These are phyloP conservation scores for Helichrysum umbraculigerum DNA, from an alignment of 129 eudicot species.

Conservation along the genomic window DNA sequence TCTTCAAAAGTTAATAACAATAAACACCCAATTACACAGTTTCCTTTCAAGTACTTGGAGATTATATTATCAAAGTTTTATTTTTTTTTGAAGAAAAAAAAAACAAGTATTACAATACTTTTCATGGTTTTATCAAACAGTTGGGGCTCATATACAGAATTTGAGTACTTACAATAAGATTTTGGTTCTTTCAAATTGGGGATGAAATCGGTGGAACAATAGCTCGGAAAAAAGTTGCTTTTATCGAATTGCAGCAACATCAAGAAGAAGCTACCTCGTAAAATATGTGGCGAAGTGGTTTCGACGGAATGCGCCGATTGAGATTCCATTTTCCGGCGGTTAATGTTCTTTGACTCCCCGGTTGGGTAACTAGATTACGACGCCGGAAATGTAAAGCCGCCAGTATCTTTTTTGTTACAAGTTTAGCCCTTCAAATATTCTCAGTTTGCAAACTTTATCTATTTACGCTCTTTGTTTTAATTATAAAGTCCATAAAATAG, in stretches of 20 bases:
- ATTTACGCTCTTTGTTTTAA: no score
- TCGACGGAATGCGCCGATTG: neutral
- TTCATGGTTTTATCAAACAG: neutral
- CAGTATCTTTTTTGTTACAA: no score
- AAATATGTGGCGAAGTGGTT: neutral
- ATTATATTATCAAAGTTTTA: neutral
- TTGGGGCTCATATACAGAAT: neutral
- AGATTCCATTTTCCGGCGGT: neutral
- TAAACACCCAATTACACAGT: constrained; percentile 7
- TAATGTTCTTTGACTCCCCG: neutral
- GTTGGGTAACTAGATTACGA: no score
- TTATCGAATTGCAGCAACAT: neutral
- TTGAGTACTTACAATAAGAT: neutral
- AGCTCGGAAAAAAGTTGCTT: neutral
- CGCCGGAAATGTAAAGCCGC: neutral
- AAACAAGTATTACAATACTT: no score
- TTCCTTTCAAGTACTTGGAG: constrained; percentile 1
- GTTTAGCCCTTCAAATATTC: neutral
- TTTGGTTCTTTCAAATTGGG: neutral
- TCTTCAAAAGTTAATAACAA: neutral
- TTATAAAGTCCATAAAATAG: no score
- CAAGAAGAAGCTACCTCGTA: neutral
- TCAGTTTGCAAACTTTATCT: no score
- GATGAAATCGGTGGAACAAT: neutral
- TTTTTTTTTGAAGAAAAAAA: no score